Percentiles rank a stretch among this genome's conserved stretches.
These are phyloP conservation scores for Amaranthus hypochondriacus DNA, from an alignment of 148 eudicot genomes.

Conservation along the genomic window DNA sequence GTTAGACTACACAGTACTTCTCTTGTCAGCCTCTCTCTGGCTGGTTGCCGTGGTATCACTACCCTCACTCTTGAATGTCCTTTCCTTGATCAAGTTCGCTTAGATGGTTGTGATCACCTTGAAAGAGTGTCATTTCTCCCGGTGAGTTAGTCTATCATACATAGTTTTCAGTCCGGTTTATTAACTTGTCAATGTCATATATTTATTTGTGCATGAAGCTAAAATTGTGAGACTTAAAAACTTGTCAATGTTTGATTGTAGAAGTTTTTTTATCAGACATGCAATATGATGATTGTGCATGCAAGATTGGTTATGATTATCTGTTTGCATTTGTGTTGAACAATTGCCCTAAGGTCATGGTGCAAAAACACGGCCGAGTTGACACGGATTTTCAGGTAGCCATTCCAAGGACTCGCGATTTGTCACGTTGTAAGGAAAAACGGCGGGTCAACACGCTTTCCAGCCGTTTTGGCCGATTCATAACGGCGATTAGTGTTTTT, in stretches of 20 bases:
- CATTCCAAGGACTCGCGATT: too few species aligned
- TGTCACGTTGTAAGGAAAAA: too few species aligned
- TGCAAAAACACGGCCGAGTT: too few species aligned
- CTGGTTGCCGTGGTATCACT: slow-evolving; percentile 72
- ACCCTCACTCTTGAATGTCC: slow-evolving; percentile 68
- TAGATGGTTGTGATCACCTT: slow-evolving; percentile 99
- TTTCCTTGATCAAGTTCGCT: slow-evolving; percentile 65
- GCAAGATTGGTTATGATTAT: not conserved
- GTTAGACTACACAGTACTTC: slow-evolving; percentile 64
- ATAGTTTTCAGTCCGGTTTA: not conserved
- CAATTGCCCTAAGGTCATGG: too few species aligned
- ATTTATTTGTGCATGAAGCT: too few species aligned
- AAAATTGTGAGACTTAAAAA: not conserved
- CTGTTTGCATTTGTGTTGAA: too few species aligned
- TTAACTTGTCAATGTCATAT: not conserved
- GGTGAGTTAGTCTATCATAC: slow-evolving; percentile 38
- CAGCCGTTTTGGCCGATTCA: too few species aligned
- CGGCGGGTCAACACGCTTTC: too few species aligned
- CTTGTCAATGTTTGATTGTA: not conserved
- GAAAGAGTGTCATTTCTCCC: slow-evolving; percentile 82
- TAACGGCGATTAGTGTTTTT: too few species aligned
- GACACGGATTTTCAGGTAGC: too few species aligned
- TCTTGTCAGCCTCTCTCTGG: slow-evolving; percentile 71
- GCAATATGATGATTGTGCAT: not conserved
- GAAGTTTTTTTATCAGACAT: not conserved